Percentiles rank a stretch among this genome's conserved stretches.
Conservation (phyloP, 768 basidiomycete genomes). For the Piloderma croceum region DNA sequence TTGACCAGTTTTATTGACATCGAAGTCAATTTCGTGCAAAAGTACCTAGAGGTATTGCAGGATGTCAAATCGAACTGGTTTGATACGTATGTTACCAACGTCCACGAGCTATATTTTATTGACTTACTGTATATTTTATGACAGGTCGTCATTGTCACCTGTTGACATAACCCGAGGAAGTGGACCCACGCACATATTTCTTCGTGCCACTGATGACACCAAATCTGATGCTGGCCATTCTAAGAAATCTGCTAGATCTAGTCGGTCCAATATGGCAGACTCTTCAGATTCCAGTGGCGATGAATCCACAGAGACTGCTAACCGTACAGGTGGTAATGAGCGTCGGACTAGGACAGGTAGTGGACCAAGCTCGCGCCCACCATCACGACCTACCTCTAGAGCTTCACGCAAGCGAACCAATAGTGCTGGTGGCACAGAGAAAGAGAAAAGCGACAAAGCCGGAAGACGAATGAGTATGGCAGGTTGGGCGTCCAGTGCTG, state of each 20-base stretch:
- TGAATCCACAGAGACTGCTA: slow-evolving; percentile 14
- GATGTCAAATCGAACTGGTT: slow-evolving; percentile 68
- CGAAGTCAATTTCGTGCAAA: slow-evolving; percentile 67
- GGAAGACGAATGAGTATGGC: slow-evolving; percentile 34
- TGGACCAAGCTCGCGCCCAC: slow-evolving; percentile 37
- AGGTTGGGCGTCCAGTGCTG: slow-evolving; percentile 62
- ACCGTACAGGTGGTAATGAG: slow-evolving; percentile 5
- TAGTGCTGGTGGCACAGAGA: slow-evolving; percentile 39
- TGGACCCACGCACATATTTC: slow-evolving; percentile 13
- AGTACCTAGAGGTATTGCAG: slow-evolving; percentile 67
- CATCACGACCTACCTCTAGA: slow-evolving; percentile 53
- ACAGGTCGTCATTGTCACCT: slow-evolving; percentile 26
- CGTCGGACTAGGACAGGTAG: slow-evolving; percentile 29
- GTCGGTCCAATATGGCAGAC: slow-evolving; percentile 3
- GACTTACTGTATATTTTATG: slow-evolving; percentile 9
- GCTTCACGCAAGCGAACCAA: slow-evolving; percentile 62
- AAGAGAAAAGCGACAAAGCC: slow-evolving; percentile 30
- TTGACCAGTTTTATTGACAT: slow-evolving; percentile 66
- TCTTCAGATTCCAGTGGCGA: slow-evolving; percentile 34
- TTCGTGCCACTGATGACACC: slow-evolving; percentile 16
- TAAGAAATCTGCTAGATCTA: slow-evolving; percentile 18
- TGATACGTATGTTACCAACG: slow-evolving; percentile 42
- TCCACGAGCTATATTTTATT: not conserved
- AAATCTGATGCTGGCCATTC: slow-evolving; percentile 31
- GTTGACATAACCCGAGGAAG: slow-evolving; percentile 19